A percentile compares a stretch with the other conserved stretches of the same genome.
phyloP scores from a whole-genome alignment of 78 protist genomes.

The Dictyostelium purpureum region DNA sequence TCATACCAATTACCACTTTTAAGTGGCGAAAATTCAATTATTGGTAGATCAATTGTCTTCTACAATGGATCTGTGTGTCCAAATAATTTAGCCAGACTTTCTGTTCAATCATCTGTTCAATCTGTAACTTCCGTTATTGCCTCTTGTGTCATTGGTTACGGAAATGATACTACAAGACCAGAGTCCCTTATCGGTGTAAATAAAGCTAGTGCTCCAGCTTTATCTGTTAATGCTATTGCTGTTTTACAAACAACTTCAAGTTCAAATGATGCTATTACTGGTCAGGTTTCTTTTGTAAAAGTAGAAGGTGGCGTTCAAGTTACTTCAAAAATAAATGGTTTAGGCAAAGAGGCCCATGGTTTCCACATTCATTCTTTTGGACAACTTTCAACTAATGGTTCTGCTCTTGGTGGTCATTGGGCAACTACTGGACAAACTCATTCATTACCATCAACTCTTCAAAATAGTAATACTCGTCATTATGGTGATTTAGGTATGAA shows the following conservation, averaged over 20 bases:
- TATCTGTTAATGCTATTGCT: slow-evolving; percentile 3
- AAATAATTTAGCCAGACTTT: too few species aligned
- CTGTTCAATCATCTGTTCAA: too few species aligned
- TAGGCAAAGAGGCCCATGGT: neutral
- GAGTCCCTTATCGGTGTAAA: neutral
- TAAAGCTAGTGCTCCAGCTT: neutral
- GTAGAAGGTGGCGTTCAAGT: neutral
- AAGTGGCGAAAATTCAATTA: neutral
- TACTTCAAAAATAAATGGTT: neutral
- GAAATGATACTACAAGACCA: neutral
- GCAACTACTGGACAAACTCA: neutral
- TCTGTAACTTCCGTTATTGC: neutral
- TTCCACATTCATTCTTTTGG: slow-evolving; percentile 15
- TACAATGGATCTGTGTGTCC: too few species aligned
- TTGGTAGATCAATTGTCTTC: neutral
- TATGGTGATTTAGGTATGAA: too few species aligned
- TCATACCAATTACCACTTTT: too few species aligned
- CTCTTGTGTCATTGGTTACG: neutral
- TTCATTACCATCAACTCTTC: neutral
- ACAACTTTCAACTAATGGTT: too few species aligned
- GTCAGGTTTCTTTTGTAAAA: neutral
- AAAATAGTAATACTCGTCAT: too few species aligned
- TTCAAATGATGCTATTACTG: neutral
- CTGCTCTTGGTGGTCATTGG: too few species aligned
- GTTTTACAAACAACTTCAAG: neutral